Evolutionary conservation across 306 rosid species (phyloP), one percentile per base, ranked within the genome.

Genomic region (Canavalia gladiata): DNA sequence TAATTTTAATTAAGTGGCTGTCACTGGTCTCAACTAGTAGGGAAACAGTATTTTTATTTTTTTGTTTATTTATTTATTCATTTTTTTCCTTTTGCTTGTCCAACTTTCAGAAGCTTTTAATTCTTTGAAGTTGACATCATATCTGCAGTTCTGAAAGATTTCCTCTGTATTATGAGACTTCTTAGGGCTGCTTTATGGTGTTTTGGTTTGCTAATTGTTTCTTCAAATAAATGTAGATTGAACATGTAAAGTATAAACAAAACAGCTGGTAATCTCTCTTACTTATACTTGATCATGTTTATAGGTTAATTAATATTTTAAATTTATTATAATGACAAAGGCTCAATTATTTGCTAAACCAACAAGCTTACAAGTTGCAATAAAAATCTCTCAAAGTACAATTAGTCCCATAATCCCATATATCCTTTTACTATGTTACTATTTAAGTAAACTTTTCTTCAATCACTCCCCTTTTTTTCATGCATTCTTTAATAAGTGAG

Each of bases 1-100:
- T 46, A 30, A 58, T 72, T 72, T 64, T 83, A 58, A 42, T 78
- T 59, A 78, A 72, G 84, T 85, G 85, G 83, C 10, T 76, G 75
- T 37, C 78, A 72, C 52, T 77, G 64, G 70, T 81, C 67, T 76
- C 52, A 59, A 46, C 58, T 76, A 65, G 31, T 37, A 64, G 18
- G 47, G 10, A 58, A 56, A 46, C 39, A 80, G 69, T 62, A 12
- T 56, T 12, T 73, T 29, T 65, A 28, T 43, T 45, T 52, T 54
- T 75, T 86, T 78, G 73, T 59, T 34, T 60, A 12, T 55, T 12
- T 72, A 18, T 18, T 18, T 18, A 18, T 18, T 18, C 25, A 18
- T 18, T 29, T 65, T 13, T 43, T 45, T 52, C 46, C 75, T 86
- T 78, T 73, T 59, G 41, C 41, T 37, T 37, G 2, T 34, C 46